Base-by-base conservation (phyloP, 2,329 filamentous ascomycete genomes). In the Aureobasidium lini region DNA sequence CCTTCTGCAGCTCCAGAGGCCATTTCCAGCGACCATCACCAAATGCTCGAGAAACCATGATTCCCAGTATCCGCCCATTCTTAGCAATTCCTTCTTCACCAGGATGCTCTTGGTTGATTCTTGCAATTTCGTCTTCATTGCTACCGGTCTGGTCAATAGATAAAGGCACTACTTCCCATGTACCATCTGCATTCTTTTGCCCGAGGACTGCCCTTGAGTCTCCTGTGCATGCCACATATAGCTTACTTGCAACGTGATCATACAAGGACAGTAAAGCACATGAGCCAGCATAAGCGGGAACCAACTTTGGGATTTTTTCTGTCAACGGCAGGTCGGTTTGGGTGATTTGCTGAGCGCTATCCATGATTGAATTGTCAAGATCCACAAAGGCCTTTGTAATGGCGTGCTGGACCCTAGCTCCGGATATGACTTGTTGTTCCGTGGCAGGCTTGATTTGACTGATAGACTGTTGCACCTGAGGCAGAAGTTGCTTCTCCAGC, bases 21-120 rank as follows among this genome's bases (percentile, higher is more conserved):
- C 84, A 88, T 68, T 89, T 89, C 83, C 84, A 88, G 60, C 81
- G 77, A 53, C 80, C 77, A 67, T 89, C 86, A 15, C 87, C 87
- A 67, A 90, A 89, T 0, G 84, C 85, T 5, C 86, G 78, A 0
- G 85, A 84, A 1, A 87, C 78, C 42, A 84, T 77, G 1, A 82
- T 65, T 1, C 87, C 86, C 61, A 87, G 76, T 0, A 88, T 70
- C 0, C 86, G 79, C 0, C 85, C 86, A 15, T 77, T 73, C 60
- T 78, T 75, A 3, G 88, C 75, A 10, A 84, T 77, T 8, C 79
- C 72, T 16, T 79, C 74, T 70, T 89, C 85, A 42, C 80, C 81
- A 0, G 86, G 87, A 67, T 89, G 87, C 52, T 82, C 80, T 0
- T 70, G 70, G 9, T 75, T 68, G 13, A 89, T 71, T 1, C 85